Evolutionary conservation across 208 protist species (phyloP), one percentile per base, ranked within the genome.

Genomic region (Strigomonas culicis): DNA sequence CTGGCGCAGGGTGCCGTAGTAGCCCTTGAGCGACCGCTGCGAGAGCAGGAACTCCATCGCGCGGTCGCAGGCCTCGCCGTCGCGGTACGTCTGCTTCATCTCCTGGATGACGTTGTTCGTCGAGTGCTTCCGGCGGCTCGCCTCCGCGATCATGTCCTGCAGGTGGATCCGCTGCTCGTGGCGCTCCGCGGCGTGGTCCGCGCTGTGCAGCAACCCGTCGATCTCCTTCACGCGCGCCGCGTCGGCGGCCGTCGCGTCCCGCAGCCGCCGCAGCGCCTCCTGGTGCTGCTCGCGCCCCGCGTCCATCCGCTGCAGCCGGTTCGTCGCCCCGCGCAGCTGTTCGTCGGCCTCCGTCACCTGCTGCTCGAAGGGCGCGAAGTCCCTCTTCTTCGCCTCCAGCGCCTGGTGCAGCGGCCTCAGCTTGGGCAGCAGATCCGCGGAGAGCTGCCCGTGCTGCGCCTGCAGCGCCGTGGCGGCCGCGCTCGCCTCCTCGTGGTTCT

Each of bases 1-100:
- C 73, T 99, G 92, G 15, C 98, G 98, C 25, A 99, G 83, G 22
- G 98, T 95, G 32, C 98, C 98, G 66, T 97, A 95, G 66, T 97
- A 97, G 24, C 90, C 90, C 57, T 96, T 93, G 27, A 97, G 72
- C 1, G 73, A 81, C 11, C 87, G 79, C 70, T 96, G 90, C 2
- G 86, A 79, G 41, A 92, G 70, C 31, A 96, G 74, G 66, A 94
- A 96, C 64, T 94, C 79, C 72, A 92, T 82, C 11, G 86, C 85
- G 19, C 86, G 75, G 72, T 96, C 91, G 67, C 93, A 86, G 0
- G 84, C 86, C 62, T 92, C 84, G 56, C 86, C 84, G 51, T 94
- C 88, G 56, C 84, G 80, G 62, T 86, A 90, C 36, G 57, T 66
- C 49, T 74, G 82, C 72, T 94, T 94, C 28, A 90, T 82, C 46